Conservation (phyloP, 108 stramenopile genomes). For the Phaeodactylum tricornutum region DNA sequence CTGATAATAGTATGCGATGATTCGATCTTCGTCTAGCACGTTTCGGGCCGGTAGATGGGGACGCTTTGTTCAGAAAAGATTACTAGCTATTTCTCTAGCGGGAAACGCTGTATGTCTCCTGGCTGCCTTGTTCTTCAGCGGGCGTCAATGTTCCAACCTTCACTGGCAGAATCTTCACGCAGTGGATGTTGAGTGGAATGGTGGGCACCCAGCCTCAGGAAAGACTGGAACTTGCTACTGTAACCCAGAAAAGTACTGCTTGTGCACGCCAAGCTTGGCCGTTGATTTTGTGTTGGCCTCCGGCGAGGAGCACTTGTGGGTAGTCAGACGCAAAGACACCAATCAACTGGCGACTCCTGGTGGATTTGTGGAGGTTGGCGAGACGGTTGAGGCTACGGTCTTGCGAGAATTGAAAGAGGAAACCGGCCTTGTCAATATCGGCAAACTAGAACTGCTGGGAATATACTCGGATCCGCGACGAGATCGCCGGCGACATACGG, state of each 20-base stretch:
- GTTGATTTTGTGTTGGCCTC: slow-evolving; percentile 69
- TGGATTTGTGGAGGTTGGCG: slow-evolving; percentile 74
- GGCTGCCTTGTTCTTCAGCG: no score
- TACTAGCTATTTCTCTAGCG: no score
- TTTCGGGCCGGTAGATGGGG: no score
- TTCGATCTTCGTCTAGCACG: no score
- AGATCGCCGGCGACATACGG: slow-evolving; percentile 62
- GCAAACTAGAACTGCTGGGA: slow-evolving; percentile 51
- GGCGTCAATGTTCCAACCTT: no score
- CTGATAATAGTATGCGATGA: no score
- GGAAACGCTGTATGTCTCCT: no score
- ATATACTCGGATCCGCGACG: slow-evolving; percentile 80
- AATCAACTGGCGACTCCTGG: slow-evolving; percentile 78
- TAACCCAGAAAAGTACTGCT: slow-evolving; percentile 58
- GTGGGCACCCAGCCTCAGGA: slow-evolving; percentile 35
- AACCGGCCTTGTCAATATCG: slow-evolving; percentile 52
- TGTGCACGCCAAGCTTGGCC: slow-evolving; percentile 81
- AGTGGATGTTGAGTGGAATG: slow-evolving; percentile 33
- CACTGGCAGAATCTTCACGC: no score
- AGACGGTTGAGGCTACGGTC: slow-evolving; percentile 57
- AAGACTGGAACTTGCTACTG: slow-evolving; percentile 69
- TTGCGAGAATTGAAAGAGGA: slow-evolving; percentile 73
- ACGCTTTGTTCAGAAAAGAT: no score
- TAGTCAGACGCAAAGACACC: slow-evolving; percentile 67
- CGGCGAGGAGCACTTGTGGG: slow-evolving; percentile 33